phyloP scores from a whole-genome alignment of 192 early-diverging fungal species.

The Backusella luteola region DNA sequence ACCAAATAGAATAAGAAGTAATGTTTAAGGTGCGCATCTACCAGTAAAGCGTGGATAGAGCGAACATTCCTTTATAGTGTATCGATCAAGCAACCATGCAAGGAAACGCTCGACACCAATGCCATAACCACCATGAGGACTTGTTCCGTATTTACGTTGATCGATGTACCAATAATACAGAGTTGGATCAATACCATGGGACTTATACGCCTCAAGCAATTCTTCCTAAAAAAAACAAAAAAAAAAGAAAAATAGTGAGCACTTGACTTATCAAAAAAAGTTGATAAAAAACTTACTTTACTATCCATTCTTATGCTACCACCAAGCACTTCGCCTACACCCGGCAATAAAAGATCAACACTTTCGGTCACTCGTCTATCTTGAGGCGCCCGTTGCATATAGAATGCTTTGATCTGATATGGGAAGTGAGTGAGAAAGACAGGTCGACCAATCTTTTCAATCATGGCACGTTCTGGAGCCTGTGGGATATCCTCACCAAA shows the following conservation, averaged over 20 bases:
- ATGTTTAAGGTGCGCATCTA: conserved; percentile 69
- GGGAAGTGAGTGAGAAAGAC: conserved; percentile 97
- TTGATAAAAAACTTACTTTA: conserved; percentile 43
- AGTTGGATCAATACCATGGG: conserved; percentile 72
- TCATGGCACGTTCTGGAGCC: conserved; percentile 96
- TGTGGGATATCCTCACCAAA: conserved; percentile 99
- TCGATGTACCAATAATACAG: conserved; percentile 99
- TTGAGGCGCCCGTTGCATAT: conserved; percentile 92
- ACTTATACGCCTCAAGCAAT: conserved; percentile 32
- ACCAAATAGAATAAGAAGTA: too few relatives aligned
- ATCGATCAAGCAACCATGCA: conserved; percentile 92
- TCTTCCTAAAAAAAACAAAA: conserved; percentile 23
- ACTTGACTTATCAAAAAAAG: not conserved
- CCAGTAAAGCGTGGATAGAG: conserved; percentile 93
- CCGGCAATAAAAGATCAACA: conserved; percentile 97
- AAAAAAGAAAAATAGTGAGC: not conserved
- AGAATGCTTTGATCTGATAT: conserved; percentile 95
- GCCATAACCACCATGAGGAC: conserved; percentile 96
- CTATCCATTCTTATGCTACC: conserved; percentile 97
- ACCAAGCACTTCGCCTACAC: conserved; percentile 97
- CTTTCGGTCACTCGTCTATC: conserved; percentile 89
- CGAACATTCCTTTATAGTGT: conserved; percentile 86
- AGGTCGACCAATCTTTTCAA: conserved; percentile 91
- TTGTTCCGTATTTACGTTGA: conserved; percentile 97
- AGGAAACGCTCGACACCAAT: conserved; percentile 97